Conservation (phyloP, 1,139 yeast species). For the Geotrichum histeridarum region DNA sequence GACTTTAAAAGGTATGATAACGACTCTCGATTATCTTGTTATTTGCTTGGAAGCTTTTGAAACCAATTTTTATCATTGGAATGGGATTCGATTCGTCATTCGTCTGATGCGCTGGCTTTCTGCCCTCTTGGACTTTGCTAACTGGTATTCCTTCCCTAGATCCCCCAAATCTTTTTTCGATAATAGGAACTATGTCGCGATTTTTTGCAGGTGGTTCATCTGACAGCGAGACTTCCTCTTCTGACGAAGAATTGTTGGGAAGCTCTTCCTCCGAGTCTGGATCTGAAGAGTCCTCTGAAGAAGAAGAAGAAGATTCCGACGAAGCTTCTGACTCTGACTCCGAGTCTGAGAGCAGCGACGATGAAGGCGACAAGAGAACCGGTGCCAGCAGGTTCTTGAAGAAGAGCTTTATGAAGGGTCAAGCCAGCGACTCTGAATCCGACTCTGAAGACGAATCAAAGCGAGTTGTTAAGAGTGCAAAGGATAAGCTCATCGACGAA, state of each 20-base stretch:
- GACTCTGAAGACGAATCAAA: conserved; percentile 55
- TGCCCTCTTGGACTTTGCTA: neutral
- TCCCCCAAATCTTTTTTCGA: conserved; percentile 1
- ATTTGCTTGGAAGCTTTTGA: neutral
- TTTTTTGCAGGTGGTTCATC: conserved; percentile 62
- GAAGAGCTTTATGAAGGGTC: conserved; percentile 44
- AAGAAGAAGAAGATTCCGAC: conserved; percentile 32
- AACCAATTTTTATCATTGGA: too few species aligned
- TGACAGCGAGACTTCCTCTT: conserved; percentile 57
- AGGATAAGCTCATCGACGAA: conserved; percentile 87
- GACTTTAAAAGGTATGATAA: conserved; percentile 3
- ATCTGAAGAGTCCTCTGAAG: conserved; percentile 26
- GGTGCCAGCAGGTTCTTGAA: conserved; percentile 60
- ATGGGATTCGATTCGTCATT: too few species aligned
- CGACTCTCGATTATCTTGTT: neutral
- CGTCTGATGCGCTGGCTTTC: conserved; percentile 1
- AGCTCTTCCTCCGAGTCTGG: conserved; percentile 48
- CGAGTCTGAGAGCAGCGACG: conserved; percentile 44
- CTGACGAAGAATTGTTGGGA: conserved; percentile 69
- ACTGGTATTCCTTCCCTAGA: neutral
- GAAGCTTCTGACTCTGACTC: conserved; percentile 31
- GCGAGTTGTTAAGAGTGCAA: conserved; percentile 87
- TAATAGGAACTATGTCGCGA: conserved; percentile 52
- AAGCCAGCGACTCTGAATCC: conserved; percentile 49
- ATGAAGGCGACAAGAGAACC: conserved; percentile 33